Evolutionary conservation across 257 asterid species (phyloP).

Genomic region (Vinca minor): DNA sequence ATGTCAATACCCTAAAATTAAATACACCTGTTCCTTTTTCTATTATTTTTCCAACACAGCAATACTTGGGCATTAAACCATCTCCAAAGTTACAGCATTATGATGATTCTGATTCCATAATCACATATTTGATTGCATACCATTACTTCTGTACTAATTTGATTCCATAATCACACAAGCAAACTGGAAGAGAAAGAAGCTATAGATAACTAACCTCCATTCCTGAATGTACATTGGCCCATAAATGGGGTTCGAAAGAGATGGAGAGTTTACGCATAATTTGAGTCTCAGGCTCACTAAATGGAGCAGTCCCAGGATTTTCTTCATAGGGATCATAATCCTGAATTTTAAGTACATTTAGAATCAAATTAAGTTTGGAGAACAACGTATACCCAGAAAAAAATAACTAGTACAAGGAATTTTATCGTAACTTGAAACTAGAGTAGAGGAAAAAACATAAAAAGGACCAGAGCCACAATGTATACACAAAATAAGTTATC

Average conservation of each 20-base stretch:
- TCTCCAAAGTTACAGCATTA: no score
- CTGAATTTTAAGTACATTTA: slow-evolving; percentile 20
- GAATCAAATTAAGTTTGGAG: background rate
- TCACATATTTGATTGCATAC: background rate
- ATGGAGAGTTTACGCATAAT: slow-evolving; percentile 68
- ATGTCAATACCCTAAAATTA: no score
- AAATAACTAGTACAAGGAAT: background rate
- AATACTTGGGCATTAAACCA: background rate
- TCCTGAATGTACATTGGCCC: slow-evolving; percentile 99
- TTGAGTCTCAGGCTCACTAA: slow-evolving; percentile 97
- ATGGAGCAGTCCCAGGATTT: slow-evolving; percentile 84
- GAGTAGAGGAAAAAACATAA: background rate
- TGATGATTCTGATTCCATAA: no score
- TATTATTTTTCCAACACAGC: no score
- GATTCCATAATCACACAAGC: background rate
- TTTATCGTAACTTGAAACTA: no score
- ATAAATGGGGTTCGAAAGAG: slow-evolving; percentile 88
- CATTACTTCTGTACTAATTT: background rate
- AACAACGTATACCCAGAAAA: background rate
- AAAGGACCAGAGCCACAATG: background rate
- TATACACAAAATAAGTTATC: background rate
- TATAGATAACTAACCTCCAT: slow-evolving; percentile 67
- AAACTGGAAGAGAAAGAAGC: slow-evolving; percentile 9
- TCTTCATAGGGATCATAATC: slow-evolving; percentile 97
- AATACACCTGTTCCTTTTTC: no score